These are phyloP conservation scores for Colletotrichum spinosum DNA, from an alignment of 2,329 filamentous ascomycete species.

Conservation along the genomic window DNA sequence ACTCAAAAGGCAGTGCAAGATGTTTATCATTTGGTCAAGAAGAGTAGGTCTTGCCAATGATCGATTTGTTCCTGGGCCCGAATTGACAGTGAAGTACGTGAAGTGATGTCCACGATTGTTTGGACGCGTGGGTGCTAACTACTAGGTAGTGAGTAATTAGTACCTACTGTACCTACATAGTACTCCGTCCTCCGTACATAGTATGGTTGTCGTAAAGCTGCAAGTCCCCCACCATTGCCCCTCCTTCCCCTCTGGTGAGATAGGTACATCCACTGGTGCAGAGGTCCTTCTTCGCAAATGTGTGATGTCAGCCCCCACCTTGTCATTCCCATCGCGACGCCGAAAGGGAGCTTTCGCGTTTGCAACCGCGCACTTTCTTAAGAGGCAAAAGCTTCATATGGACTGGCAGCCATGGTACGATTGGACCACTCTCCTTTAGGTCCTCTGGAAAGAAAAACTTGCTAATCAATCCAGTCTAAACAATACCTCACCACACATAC, in stretches of 20 bases:
- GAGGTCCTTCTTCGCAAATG: slow-evolving; percentile 26
- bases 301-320: slow-evolving; percentile 39
- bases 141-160: too few relatives aligned
- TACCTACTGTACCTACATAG: too few relatives aligned
- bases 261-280: slow-evolving; percentile 1
- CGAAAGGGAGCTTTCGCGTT: slow-evolving; percentile 15
- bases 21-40: too few relatives aligned
- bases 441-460: background rate
- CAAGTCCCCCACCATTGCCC: slow-evolving; percentile 32
- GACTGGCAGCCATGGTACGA: slow-evolving; percentile 53
- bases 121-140: too few relatives aligned
- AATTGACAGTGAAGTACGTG: too few relatives aligned
- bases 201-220: background rate
- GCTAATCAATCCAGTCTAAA: slow-evolving; percentile 78
- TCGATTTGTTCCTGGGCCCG: too few relatives aligned
- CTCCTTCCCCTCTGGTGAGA: slow-evolving; percentile 12
- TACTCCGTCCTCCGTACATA: background rate
- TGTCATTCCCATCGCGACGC: slow-evolving; percentile 20
- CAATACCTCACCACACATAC: slow-evolving; percentile 97
- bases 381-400: slow-evolving; percentile 44
- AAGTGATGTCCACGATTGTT: too few relatives aligned
- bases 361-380: slow-evolving; percentile 40
- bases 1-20: too few relatives aligned
- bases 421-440: slow-evolving; percentile 6
- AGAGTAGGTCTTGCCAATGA: too few relatives aligned